Base-by-base conservation (phyloP, 805 yeast genomes). In the Clavispora carvajalis region DNA sequence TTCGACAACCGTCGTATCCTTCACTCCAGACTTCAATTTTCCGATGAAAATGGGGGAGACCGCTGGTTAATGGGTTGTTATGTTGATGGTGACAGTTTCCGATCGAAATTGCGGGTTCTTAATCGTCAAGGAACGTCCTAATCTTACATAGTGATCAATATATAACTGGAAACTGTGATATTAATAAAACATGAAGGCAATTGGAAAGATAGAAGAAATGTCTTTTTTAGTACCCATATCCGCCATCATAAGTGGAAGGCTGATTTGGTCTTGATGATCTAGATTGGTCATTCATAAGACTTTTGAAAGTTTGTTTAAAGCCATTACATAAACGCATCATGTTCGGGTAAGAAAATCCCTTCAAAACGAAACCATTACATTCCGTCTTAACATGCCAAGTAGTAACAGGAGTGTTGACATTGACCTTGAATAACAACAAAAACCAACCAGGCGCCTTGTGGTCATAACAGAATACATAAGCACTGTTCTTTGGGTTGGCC, bases 381-480 rank as follows among this genome's bases (percentile, higher is more conserved):
- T 85, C 82, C n/a, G 87, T 87, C 62, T 80, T 84, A 30, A 93
- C 96, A 55, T 87, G 86, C 95, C 97, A 87, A 3, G 87, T 80
- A 54, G 80, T 78, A 26, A 89, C 73, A 36, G 78, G 78, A 10
- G 86, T 78, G 43, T 69, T 71, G 13, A 78, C 80, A 54, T 76
- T 85, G 29, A 89, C 80, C 65, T 91, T 91, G 73, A 91, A 91
- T 63, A 90, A 76, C 44, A 93, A 68, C 53, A 79, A 72, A 60
- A 93, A 89, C 80, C 91, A 87, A n/a, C 99, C 98, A 2, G 99
- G 96, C 31, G 82, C 79, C 54, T 81, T 84, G 61, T 85, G 86
- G 62, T 95, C 95, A 61, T 79, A 82, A 58, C 95, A 85, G 69
- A 90, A 93, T 31, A 88, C 87, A 58, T 93, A 93, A 12, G 87